Base-by-base conservation (phyloP, 805 yeast genomes). In the Zygotorulaspora florentina region DNA sequence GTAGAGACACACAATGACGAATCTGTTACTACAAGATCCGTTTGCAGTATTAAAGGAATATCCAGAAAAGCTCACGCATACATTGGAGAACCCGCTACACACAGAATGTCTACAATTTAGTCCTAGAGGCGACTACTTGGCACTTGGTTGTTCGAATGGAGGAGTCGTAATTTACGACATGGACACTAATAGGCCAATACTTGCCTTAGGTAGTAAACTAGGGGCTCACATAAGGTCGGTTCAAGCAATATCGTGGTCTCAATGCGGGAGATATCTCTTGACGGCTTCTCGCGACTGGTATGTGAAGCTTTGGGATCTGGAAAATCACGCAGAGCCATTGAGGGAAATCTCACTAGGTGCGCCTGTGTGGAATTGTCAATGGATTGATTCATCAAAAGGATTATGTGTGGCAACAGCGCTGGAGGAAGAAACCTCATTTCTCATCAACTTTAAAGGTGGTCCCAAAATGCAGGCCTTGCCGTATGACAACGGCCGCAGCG, bases 41-140 rank as follows among this genome's bases (percentile, higher is more conserved):
- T 87, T 88, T 64, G 80, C 91, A 1, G 89, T 91, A 17, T 83
- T 95, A 16, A 88, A 87, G 58, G 98, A 90, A 60, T 90, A 78
- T 57, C 98, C 98, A 0, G 96, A 90, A 50, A 76, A 83, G 1
- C 75, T 87, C n/a, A 76, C 85, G 1, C 81, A 81, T 49, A 81
- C 90, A 0, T 67, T 88, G 10, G 62, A 57, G 36, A 77, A 77
- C 10, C 80, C 79, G 44, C 83, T 88, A 1, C 80, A 76, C 36
- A 74, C 87, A 0, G 84, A 87, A 8, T 79, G 79, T 47, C 73
- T 89, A 33, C 78, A 76, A 59, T 86, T 80, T 69, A 86, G 80
- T 55, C 67, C 75, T 7, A 78, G 78, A 42, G 97, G 97, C 5
- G 96, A 87, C 61, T 90, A 90, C 59, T 64, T 89, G 3, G 96